phyloP scores from a whole-genome alignment of 2,329 filamentous ascomycete species.

The Nannizzia gypsea region DNA sequence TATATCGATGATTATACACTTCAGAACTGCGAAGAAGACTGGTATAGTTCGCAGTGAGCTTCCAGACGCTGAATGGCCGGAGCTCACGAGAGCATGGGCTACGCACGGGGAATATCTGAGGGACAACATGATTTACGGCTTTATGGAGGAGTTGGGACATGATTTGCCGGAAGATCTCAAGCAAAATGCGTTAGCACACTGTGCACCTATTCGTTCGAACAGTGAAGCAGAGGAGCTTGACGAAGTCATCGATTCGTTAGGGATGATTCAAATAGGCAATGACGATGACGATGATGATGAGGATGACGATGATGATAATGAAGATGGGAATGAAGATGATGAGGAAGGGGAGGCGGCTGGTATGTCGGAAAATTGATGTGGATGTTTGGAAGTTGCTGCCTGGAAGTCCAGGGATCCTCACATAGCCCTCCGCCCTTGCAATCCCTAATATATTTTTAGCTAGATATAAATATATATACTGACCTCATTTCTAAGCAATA shows the following conservation, averaged over 20 bases:
- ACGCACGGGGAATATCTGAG: neutral
- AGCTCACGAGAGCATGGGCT: conserved; percentile 1
- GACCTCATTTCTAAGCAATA: too few species aligned
- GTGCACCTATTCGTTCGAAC: neutral
- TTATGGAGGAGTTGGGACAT: neutral
- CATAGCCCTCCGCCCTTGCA: too few species aligned
- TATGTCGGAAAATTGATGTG: too few species aligned
- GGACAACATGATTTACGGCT: neutral
- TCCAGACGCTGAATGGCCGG: neutral
- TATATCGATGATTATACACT: neutral
- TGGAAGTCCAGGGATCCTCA: too few species aligned
- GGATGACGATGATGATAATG: neutral
- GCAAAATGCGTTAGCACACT: neutral
- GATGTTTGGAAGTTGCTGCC: too few species aligned
- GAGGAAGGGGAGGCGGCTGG: neutral
- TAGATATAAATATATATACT: too few species aligned
- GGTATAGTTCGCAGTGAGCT: neutral
- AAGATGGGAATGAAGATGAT: neutral
- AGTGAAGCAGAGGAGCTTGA: neutral
- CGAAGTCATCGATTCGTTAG: neutral
- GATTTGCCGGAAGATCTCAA: neutral
- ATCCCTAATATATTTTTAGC: too few species aligned
- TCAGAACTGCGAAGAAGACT: neutral
- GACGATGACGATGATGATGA: neutral
- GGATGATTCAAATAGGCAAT: neutral